Base-by-base conservation (phyloP, 2,329 filamentous ascomycete genomes). In the Cercospora janseana region DNA sequence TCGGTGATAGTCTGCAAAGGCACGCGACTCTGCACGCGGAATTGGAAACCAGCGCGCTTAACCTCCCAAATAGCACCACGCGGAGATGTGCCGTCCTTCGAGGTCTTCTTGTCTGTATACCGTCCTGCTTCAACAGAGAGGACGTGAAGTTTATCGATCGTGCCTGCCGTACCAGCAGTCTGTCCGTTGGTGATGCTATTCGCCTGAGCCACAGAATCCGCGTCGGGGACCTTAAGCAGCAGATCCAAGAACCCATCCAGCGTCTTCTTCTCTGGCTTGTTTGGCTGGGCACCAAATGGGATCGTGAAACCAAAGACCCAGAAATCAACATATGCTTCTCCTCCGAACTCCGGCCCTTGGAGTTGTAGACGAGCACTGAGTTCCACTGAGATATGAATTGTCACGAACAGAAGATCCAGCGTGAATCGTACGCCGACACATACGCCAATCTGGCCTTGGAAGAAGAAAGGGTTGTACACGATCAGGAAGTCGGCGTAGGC, bases 401-500 rank as follows among this genome's bases (percentile, higher is more conserved):
- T 45, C 16, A 46, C 28, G 28, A 52, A 42, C 5, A 41, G 23
- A 4, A 47, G 15, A 10, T 52, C 49, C 12, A 52, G 12, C n/a
- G 18, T 29, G 35, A 42, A 52, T 4, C 26, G n/a, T 3, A 52
- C 49, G 6, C 43, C 43, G 2, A 52, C 49, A 5, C 10, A 20
- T 3, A 52, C 49, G 3, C 43, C 43, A 3, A 50, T 35, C 12
- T 53, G 46, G 4, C 21, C 51, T 10, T 27, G 24, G 35, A 51
- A 54, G 21, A 46, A 41, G 26, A 54, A 51, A 24, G 51, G 51
- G 7, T 54, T 27, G 27, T 46, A 54, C 8, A 20, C 35, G 26
- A 54, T 47, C 10, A 54, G 20, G 29, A 48, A 46, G 48, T 54
- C 48, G 6, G 37, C 41, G 28, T 42, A 27, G 2, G 48, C 42